phyloP scores from a whole-genome alignment of 2,329 filamentous ascomycete species.

The Alternaria viburni region DNA sequence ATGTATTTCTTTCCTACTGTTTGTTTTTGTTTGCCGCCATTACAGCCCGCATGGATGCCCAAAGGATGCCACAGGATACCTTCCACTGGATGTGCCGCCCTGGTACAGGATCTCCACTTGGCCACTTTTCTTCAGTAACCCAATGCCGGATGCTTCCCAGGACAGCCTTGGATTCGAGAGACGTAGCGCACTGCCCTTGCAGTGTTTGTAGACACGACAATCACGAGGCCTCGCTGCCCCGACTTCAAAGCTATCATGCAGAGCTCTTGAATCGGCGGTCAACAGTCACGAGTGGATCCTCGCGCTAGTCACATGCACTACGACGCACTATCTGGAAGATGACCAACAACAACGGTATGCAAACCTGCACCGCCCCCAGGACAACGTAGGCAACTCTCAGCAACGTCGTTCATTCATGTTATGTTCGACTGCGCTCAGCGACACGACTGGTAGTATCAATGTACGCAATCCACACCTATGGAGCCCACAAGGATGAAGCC shows the following conservation, averaged over 20 bases:
- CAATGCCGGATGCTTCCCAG: conserved; percentile 5
- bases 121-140: conserved; percentile 32
- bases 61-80: conserved; percentile 33
- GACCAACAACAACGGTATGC: conserved; percentile 14
- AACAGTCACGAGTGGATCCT: conserved; percentile 28
- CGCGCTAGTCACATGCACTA: conserved; percentile 27
- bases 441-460: conserved; percentile 18
- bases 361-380: conserved; percentile 22
- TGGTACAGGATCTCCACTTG: conserved; percentile 24
- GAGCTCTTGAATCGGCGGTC: conserved; percentile 37
- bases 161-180: conserved; percentile 14
- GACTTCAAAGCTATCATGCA: conserved; percentile 35
- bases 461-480: conserved; percentile 5
- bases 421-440: conserved; percentile 28
- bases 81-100: conserved; percentile 18
- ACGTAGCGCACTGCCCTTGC: conserved; percentile 29
- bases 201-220: conserved; percentile 39
- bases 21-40: conserved; percentile 37
- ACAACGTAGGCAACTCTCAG: conserved; percentile 29
- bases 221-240: conserved; percentile 27
- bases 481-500: not conserved
- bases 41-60: conserved; percentile 34
- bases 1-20: conserved; percentile 36
- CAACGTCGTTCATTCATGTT: conserved; percentile 38
- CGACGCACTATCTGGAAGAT: conserved; percentile 24